phyloP scores from a whole-genome alignment of 495 filamentous ascomycete species.

The Hypoxylon intermedium region DNA sequence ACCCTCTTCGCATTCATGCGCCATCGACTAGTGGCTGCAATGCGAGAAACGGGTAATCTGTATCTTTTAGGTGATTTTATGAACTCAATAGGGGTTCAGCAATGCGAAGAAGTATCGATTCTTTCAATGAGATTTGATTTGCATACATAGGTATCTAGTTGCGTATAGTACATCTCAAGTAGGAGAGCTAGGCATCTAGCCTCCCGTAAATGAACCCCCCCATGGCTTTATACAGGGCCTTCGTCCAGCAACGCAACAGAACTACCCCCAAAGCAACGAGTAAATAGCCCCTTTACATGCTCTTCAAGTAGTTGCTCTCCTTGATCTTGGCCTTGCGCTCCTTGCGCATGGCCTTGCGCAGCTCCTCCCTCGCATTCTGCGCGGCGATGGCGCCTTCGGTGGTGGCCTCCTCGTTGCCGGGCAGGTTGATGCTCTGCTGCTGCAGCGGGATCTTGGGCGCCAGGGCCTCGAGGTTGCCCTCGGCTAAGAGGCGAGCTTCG shows the following conservation, averaged over 20 bases:
- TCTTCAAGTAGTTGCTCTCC: slow-evolving; percentile 91
- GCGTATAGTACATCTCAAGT: slow-evolving; percentile 25
- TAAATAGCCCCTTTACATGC: slow-evolving; percentile 60
- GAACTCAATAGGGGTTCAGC: no score
- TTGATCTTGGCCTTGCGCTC: slow-evolving; percentile 82
- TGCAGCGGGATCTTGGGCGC: slow-evolving; percentile 79
- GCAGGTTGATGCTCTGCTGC: slow-evolving; percentile 85
- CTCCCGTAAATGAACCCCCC: background rate
- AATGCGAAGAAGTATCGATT: background rate
- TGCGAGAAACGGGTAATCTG: no score
- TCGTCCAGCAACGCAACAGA: background rate
- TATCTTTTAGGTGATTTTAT: no score
- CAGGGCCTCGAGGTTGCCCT: slow-evolving; percentile 68
- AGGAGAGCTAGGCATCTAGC: slow-evolving; percentile 9
- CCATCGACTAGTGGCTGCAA: no score
- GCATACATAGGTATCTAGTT: slow-evolving; percentile 21
- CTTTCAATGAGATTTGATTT: slow-evolving; percentile 1
- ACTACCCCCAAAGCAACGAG: background rate
- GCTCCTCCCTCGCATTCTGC: slow-evolving; percentile 63
- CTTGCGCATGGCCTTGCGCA: slow-evolving; percentile 73
- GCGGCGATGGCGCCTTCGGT: slow-evolving; percentile 64
- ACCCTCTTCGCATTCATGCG: no score
- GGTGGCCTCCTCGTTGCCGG: slow-evolving; percentile 65
- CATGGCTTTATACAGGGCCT: no score
- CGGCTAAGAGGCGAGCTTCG: slow-evolving; percentile 69